A percentile compares a stretch with the other conserved stretches of the same genome.
These are phyloP conservation scores for Backusella luteola DNA, from an alignment of 192 early-diverging fungal genomes.

Conservation along the genomic window DNA sequence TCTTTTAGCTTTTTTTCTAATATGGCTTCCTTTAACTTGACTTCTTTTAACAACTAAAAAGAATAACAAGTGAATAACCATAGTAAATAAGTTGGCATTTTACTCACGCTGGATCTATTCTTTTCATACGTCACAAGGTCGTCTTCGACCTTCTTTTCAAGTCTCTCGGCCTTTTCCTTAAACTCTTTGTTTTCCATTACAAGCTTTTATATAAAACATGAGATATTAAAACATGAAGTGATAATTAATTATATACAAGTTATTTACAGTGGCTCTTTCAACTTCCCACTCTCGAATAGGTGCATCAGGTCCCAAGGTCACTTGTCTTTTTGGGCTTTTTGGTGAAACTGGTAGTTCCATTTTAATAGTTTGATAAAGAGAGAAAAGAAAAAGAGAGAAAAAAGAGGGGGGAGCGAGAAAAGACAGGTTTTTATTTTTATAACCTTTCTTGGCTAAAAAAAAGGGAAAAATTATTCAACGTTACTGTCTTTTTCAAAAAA, in stretches of 20 bases:
- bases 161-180: background rate
- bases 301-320: conserved; percentile 5
- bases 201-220: background rate
- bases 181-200: conserved; percentile 5
- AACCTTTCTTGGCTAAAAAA: conserved; percentile 5
- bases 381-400: background rate
- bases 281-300: conserved; percentile 23
- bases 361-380: conserved; percentile 1
- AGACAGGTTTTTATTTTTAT: background rate
- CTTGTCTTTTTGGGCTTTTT: conserved; percentile 1
- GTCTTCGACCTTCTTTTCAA: conserved; percentile 8
- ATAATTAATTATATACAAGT: background rate
- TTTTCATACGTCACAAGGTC: conserved; percentile 12
- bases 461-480: background rate
- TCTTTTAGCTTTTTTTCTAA: conserved; percentile 13
- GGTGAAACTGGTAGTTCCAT: background rate
- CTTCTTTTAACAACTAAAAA: conserved; percentile 14
- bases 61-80: background rate
- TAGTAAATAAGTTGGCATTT: background rate
- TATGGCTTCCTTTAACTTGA: conserved; percentile 10
- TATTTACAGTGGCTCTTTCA: conserved; percentile 21
- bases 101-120: conserved; percentile 12
- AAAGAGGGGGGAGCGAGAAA: background rate
- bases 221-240: too few species aligned
- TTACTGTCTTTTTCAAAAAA: too few species aligned